Conservation (phyloP, 73 alveolate species). For the Breviolum minutum region DNA sequence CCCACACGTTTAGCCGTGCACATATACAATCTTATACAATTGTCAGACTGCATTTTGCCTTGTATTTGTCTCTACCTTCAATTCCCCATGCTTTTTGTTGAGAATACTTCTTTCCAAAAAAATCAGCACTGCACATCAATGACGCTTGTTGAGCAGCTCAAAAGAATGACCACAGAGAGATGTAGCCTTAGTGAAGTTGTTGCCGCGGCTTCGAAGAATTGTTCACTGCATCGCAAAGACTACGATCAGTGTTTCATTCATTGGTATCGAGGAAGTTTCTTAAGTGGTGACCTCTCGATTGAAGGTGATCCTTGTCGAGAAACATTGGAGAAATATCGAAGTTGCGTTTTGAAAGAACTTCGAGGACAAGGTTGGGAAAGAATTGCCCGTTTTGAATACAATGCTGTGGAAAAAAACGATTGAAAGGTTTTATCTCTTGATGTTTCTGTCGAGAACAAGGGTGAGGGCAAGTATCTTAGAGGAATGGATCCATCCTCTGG, state of each 20-base stretch:
- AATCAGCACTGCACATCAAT: background rate
- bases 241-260: conserved; percentile 27
- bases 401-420: background rate
- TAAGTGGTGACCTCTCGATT: conserved; percentile 6
- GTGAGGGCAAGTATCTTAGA: conserved; percentile 53
- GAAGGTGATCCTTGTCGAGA: background rate
- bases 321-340: background rate
- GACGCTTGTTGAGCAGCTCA: background rate
- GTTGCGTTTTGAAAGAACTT: conserved; percentile 17
- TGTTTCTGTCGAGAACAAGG: background rate
- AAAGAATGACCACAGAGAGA: background rate
- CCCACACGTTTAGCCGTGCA: no score
- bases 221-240: background rate
- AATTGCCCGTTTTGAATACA: conserved; percentile 3
- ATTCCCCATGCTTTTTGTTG: no score
- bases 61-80: no score
- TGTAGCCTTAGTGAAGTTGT: conserved; percentile 19
- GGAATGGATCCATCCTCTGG: conserved; percentile 60
- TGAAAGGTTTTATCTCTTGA: background rate
- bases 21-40: no score
- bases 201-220: conserved; percentile 22
- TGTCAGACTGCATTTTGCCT: no score
- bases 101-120: no score
- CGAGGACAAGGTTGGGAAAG: background rate
- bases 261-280: conserved; percentile 10